A percentile compares a stretch with the other conserved stretches of the same genome.
phyloP scores from a whole-genome alignment of 1,139 yeast genomes.

The Chernovozyma aurita region DNA sequence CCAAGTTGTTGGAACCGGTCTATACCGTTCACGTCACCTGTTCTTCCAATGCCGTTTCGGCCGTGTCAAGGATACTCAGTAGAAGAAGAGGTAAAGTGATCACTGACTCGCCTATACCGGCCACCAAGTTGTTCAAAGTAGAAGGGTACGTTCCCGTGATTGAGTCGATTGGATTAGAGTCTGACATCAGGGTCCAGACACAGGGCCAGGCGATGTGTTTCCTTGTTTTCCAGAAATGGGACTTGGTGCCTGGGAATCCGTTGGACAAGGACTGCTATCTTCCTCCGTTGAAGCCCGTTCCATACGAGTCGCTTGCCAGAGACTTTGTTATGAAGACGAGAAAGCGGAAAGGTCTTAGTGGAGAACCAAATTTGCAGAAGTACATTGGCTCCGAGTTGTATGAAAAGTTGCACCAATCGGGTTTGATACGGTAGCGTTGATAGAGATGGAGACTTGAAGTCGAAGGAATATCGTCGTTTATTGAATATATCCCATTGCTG shows the following conservation, averaged over 20 bases:
- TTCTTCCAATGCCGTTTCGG: constrained; percentile 38
- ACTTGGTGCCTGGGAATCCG: constrained; percentile 87
- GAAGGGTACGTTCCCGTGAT: constrained; percentile 77
- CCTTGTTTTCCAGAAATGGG: constrained; percentile 68
- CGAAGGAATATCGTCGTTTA: too few species aligned
- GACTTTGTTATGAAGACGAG: constrained; percentile 90
- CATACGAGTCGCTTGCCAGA: constrained; percentile 64
- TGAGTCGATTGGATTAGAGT: constrained; percentile 85
- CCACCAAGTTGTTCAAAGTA: constrained; percentile 63
- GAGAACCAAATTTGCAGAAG: constrained; percentile 69
- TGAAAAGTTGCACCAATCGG: constrained; percentile 49
- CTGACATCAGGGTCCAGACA: constrained; percentile 74
- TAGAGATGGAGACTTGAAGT: too few species aligned
- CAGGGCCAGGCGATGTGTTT: constrained; percentile 76
- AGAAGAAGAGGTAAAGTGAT: constrained; percentile 61
- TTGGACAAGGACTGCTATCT: constrained; percentile 59
- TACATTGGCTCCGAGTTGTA: constrained; percentile 64
- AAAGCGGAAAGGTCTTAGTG: constrained; percentile 76
- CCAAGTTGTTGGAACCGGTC: constrained; percentile 79
- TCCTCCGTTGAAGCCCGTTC: constrained; percentile 75
- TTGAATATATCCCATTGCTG: too few species aligned
- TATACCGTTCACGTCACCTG: constrained; percentile 62
- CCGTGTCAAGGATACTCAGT: constrained; percentile 48
- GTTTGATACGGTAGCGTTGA: too few species aligned
- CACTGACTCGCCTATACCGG: constrained; percentile 52